Base-by-base conservation (phyloP, 345 rosid genomes). In the Luvunga scandens region DNA sequence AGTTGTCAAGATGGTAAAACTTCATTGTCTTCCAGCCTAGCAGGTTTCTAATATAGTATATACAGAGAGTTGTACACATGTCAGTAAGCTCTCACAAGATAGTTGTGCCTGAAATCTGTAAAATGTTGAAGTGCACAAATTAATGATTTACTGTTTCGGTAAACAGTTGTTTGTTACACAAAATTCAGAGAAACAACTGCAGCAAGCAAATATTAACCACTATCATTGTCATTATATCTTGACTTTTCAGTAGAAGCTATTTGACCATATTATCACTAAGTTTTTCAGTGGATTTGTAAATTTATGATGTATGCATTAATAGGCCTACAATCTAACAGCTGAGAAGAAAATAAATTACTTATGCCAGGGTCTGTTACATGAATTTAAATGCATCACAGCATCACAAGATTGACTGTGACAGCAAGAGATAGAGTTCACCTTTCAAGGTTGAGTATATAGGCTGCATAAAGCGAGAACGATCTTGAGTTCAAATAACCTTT, bases 401-500 rank as follows among this genome's bases (percentile, higher is more conserved):
- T 9, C 31, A 75, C 5, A 57, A 38, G 53, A 42, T 19, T 66
- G 31, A 48, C 24, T 28, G 60, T 71, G 61, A 71, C 61, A 3
- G 57, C 7, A 31, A 48, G 63, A 77, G 31, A 36, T 34, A 62
- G 42, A 81, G 61, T 50, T 85, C 83, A 92, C 99, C 97, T 84
- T 85, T 96, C 99, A 75, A 89, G 84, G 80, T 94, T 87, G 78
- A 96, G 89, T 60, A 92, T 71, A 74, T 42, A 72, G 85, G 82
- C 85, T 75, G 85, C 89, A 84, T 78, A 84, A 66, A 78, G 81
- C 73, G 85, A 83, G 80, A 91, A 82, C 68, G 97, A 91, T 81
- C 81, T 92, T 65, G 84, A 84, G 77, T 69, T 85, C 86, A 91
- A 75, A 80, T 78, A 89, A 73, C 81, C 93, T 87, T 94, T 96